Evolutionary conservation across 192 early-diverging fungal genomes (phyloP), one percentile per base, ranked within the genome.

Genomic region (Rhizophagus sp.): DNA sequence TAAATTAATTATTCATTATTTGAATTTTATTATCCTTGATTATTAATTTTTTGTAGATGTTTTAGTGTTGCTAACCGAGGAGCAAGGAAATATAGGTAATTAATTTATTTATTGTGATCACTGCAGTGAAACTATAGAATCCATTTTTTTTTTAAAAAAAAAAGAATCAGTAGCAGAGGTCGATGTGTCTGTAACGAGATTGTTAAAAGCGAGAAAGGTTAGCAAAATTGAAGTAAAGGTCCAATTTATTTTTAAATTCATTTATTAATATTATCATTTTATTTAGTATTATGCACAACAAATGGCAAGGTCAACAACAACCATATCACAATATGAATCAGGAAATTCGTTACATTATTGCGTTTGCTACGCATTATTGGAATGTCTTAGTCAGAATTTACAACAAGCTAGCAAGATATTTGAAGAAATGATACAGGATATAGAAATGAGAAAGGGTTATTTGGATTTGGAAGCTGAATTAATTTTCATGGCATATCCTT

Each of bases 181-280:
- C 11, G 74, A 76, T 76, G 52, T 76, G 1, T 15, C 63, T 15
- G 49, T 52, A 4, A 75, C 81, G 6, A 75, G 75, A 52, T 72
- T 87, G 41, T 36, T 85, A 15, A 76, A 81, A 62, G 81, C 84
- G 44, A 73, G 79, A 81, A 82, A 81, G 39, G 86, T 85, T 84
- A 73, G 78, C 57, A 47, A 11, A 69, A 25, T 57, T 30, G 22
- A 57, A 57, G 17, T 57, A 36, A 44, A 30, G 44, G 2, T 30
- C 15, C 7, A 25, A 27, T 33, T 69, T 7, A 61, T 44, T 62
- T 70, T 50, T 25, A 36, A 30, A 47, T 44, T 30, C 30, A 72
- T 11, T 5, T 13, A 25, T 52, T 64, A 27, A 77, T 78, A 7
- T 11, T 11, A 12, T 25, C 30, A 19, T n/a, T 52, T 70, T 22